A percentile compares a stretch with the other conserved stretches of the same genome.
Evolutionary conservation across 192 early-diverging fungal species (phyloP).

Genomic region (Backusella parvicylindrica): DNA sequence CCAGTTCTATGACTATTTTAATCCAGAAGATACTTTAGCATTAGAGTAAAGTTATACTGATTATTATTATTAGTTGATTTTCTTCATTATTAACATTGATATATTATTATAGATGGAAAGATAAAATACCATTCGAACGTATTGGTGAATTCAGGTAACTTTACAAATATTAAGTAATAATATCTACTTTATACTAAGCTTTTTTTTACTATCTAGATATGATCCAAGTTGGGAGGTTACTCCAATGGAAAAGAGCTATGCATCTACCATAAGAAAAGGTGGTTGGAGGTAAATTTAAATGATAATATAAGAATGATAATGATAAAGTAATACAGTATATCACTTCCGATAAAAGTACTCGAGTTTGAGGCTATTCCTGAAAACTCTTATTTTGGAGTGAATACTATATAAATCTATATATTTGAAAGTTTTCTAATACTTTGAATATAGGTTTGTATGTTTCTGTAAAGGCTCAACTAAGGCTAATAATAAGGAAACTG

Average conservation of each 20-base stretch:
- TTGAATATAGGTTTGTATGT: slow-evolving; percentile 35
- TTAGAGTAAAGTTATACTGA: slow-evolving; percentile 31
- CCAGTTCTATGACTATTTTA: slow-evolving; percentile 51
- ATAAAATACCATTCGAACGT: slow-evolving; percentile 39
- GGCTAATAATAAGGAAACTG: slow-evolving; percentile 47
- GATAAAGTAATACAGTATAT: too few relatives aligned
- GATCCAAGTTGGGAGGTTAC: slow-evolving; percentile 45
- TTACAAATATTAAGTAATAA: neutral
- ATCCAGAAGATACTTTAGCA: slow-evolving; percentile 36
- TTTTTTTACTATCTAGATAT: slow-evolving; percentile 27
- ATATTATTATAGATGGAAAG: slow-evolving; percentile 47
- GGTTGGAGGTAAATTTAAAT: slow-evolving; percentile 42
- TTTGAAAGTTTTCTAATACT: neutral
- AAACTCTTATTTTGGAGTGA: too few relatives aligned
- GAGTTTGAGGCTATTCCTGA: too few relatives aligned
- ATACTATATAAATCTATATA: too few relatives aligned
- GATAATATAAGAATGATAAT: too few relatives aligned
- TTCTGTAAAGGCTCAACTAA: slow-evolving; percentile 53
- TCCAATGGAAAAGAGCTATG: slow-evolving; percentile 47
- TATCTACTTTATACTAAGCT: neutral
- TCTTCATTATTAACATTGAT: neutral
- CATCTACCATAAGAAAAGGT: slow-evolving; percentile 39
- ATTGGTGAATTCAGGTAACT: slow-evolving; percentile 45
- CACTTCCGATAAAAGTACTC: too few relatives aligned
- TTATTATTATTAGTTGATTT: neutral